phyloP scores from a whole-genome alignment of 2,329 filamentous ascomycete species.

The Fusarium tanahbumbuense region DNA sequence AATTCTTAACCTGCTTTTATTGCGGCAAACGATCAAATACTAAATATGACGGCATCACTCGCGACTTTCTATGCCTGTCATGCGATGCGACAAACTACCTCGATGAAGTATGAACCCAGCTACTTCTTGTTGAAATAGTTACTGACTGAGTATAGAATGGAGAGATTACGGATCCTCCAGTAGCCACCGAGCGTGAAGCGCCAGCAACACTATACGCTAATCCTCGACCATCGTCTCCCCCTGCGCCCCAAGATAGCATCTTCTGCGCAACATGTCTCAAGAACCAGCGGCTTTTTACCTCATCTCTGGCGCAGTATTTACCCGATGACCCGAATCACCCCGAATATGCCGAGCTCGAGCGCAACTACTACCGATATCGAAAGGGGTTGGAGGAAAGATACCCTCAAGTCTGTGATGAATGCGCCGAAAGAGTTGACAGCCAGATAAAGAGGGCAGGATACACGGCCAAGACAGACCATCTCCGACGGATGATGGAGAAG shows the following conservation, averaged over 20 bases:
- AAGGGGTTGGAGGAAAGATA: slow-evolving; percentile 82
- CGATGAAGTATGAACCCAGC: slow-evolving; percentile 72
- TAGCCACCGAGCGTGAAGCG: slow-evolving; percentile 61
- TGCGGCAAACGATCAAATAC: slow-evolving; percentile 77
- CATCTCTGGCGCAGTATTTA: slow-evolving; percentile 83
- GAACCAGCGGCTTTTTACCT: slow-evolving; percentile 86
- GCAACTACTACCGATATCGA: slow-evolving; percentile 76
- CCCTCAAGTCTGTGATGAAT: slow-evolving; percentile 86
- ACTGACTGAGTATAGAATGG: slow-evolving; percentile 70
- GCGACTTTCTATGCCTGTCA: slow-evolving; percentile 76
- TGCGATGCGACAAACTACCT: slow-evolving; percentile 92
- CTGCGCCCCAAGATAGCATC: slow-evolving; percentile 49
- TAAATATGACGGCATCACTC: slow-evolving; percentile 66
- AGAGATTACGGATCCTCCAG: slow-evolving; percentile 88
- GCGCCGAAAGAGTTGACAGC: slow-evolving; percentile 78
- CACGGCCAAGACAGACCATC: slow-evolving; percentile 83
- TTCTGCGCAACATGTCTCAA: slow-evolving; percentile 85
- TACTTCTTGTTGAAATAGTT: fast-evolving
- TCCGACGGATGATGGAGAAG: slow-evolving; percentile 79
- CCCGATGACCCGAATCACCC: slow-evolving; percentile 73
- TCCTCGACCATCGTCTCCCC: slow-evolving; percentile 49
- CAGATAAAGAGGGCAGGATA: slow-evolving; percentile 79
- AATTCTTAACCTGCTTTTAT: slow-evolving; percentile 80
- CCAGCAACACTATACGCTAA: slow-evolving; percentile 61
- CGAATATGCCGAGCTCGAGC: slow-evolving; percentile 75